These are phyloP conservation scores for Sugiyamaella paludigena DNA, from an alignment of 1,139 yeast genomes.

Conservation along the genomic window DNA sequence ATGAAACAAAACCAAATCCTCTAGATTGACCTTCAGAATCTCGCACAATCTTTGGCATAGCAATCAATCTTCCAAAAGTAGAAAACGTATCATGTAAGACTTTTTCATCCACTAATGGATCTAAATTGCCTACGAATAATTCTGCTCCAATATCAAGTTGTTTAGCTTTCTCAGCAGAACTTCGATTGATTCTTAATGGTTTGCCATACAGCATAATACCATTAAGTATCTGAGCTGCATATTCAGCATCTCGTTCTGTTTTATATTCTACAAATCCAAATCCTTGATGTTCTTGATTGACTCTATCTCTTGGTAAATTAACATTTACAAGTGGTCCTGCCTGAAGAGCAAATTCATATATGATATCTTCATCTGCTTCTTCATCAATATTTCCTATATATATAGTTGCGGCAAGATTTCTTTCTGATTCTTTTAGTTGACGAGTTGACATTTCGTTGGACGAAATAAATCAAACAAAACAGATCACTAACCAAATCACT, in stretches of 20 bases:
- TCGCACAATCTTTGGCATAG: conserved; percentile 53
- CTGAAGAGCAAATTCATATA: conserved; percentile 83
- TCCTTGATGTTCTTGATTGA: conserved; percentile 73
- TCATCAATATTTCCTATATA: conserved; percentile 85
- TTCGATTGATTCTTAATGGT: conserved; percentile 56
- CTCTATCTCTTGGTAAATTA: conserved; percentile 76
- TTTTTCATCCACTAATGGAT: conserved; percentile 63
- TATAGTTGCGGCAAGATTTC: conserved; percentile 64
- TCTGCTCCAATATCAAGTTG: conserved; percentile 67
- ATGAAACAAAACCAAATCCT: conserved; percentile 64
- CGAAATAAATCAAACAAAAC: neutral
- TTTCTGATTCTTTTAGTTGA: conserved; percentile 26
- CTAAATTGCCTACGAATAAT: conserved; percentile 69
- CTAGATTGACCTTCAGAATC: conserved; percentile 54
- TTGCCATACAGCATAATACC: conserved; percentile 67
- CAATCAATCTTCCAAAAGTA: conserved; percentile 62
- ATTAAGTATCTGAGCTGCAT: conserved; percentile 59
- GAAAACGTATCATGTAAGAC: conserved; percentile 60
- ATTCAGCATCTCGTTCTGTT: conserved; percentile 62
- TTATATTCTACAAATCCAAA: conserved; percentile 82
- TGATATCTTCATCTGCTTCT: conserved; percentile 57
- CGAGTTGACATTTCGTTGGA: neutral
- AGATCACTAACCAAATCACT: no score
- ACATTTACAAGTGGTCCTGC: conserved; percentile 75
- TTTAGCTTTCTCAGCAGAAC: conserved; percentile 39